These are phyloP conservation scores for Fragaria nilgerrensis DNA, from an alignment of 306 rosid species.

Conservation along the genomic window DNA sequence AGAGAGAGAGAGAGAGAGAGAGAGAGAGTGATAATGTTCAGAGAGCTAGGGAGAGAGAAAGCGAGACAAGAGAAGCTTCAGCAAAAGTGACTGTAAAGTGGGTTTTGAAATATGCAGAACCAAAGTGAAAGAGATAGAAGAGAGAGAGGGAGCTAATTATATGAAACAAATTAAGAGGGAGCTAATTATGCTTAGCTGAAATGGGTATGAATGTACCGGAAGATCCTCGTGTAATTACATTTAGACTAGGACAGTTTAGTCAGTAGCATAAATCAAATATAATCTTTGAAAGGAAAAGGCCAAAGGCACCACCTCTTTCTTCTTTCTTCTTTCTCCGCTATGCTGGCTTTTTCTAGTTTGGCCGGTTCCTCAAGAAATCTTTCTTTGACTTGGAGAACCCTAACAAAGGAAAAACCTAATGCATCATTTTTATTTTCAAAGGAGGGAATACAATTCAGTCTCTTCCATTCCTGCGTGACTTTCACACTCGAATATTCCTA, in stretches of 20 bases:
- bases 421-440: slow-evolving; percentile 14
- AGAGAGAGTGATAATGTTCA: slow-evolving; percentile 1
- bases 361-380: slow-evolving; percentile 75
- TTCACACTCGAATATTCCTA: slow-evolving; percentile 10
- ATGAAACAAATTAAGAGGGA: slow-evolving; percentile 30
- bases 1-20: slow-evolving; percentile 19
- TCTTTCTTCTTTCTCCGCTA: not conserved
- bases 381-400: slow-evolving; percentile 74
- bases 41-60: slow-evolving; percentile 8
- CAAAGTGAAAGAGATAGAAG: slow-evolving; percentile 25
- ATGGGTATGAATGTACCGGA: slow-evolving; percentile 41
- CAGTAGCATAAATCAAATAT: slow-evolving; percentile 23
- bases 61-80: slow-evolving; percentile 63
- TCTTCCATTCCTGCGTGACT: slow-evolving; percentile 22
- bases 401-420: slow-evolving; percentile 8
- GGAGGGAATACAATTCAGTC: not conserved
- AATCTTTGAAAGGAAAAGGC: slow-evolving; percentile 50
- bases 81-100: slow-evolving; percentile 60
- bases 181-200: slow-evolving; percentile 2
- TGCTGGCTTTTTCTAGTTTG: slow-evolving; percentile 66
- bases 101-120: slow-evolving; percentile 47
- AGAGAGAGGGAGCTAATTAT: slow-evolving; percentile 30
- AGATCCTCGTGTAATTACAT: slow-evolving; percentile 20
- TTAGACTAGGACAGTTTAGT: slow-evolving; percentile 21
- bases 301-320: slow-evolving; percentile 20